These are phyloP conservation scores for Cordyceps militaris DNA, from an alignment of 2,329 filamentous ascomycete genomes.

Conservation along the genomic window DNA sequence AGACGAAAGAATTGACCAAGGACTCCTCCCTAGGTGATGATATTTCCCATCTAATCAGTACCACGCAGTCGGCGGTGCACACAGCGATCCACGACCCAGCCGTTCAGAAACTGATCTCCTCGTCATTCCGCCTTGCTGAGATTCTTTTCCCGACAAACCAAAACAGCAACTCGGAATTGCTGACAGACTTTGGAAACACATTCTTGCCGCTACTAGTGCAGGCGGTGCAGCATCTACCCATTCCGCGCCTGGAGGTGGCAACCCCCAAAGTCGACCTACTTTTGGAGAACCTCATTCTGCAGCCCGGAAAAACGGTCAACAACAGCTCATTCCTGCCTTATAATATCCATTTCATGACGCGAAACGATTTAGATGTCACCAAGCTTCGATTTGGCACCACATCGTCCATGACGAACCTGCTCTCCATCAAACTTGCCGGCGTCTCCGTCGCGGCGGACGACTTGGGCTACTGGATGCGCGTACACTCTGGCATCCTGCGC, in stretches of 20 bases:
- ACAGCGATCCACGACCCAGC: slow-evolving; percentile 67
- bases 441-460: slow-evolving; percentile 79
- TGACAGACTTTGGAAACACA: slow-evolving; percentile 45
- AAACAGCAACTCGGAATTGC: slow-evolving; percentile 1
- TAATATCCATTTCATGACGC: slow-evolving; percentile 70
- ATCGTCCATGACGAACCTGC: slow-evolving; percentile 58
- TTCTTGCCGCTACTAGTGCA: slow-evolving; percentile 74
- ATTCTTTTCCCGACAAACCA: slow-evolving; percentile 61
- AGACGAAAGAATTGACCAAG: slow-evolving; percentile 56
- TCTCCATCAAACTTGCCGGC: slow-evolving; percentile 74
- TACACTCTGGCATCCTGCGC: slow-evolving; percentile 67
- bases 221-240: slow-evolving; percentile 78
- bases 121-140: slow-evolving; percentile 58
- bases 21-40: slow-evolving; percentile 66
- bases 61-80: slow-evolving; percentile 59
- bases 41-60: slow-evolving; percentile 62
- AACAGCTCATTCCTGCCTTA: slow-evolving; percentile 84
- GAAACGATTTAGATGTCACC: slow-evolving; percentile 78
- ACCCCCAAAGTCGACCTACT: slow-evolving; percentile 78
- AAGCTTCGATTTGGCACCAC: slow-evolving; percentile 62
- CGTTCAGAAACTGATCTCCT: slow-evolving; percentile 60
- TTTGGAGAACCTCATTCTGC: slow-evolving; percentile 82
- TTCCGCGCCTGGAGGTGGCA: slow-evolving; percentile 82
- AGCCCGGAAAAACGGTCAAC: slow-evolving; percentile 80
- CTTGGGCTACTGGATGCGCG: slow-evolving; percentile 80